A percentile compares a stretch with the other conserved stretches of the same genome.
Evolutionary conservation across 352 stramenopile genomes (phyloP).

Genomic region (Pythium dissimile): DNA sequence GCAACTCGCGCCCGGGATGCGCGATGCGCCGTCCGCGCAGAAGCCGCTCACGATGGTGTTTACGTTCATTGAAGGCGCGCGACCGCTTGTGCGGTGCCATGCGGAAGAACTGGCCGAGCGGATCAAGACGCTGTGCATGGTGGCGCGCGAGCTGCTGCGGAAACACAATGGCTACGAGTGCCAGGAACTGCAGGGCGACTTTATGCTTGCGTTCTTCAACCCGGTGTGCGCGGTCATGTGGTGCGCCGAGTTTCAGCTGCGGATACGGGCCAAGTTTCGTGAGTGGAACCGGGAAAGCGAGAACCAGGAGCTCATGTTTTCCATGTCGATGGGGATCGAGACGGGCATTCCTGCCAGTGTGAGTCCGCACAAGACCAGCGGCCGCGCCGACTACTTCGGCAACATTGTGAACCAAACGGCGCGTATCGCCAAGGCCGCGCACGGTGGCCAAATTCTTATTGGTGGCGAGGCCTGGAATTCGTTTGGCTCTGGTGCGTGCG

Average conservation of each 20-base stretch:
- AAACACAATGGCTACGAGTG: slow-evolving; percentile 88
- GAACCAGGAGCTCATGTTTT: slow-evolving; percentile 79
- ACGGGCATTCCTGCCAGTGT: slow-evolving; percentile 79
- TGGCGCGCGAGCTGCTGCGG: slow-evolving; percentile 66
- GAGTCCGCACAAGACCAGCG: slow-evolving; percentile 86
- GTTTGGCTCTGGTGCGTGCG: slow-evolving; percentile 52
- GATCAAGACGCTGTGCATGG: slow-evolving; percentile 80
- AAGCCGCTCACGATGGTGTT: slow-evolving; percentile 87
- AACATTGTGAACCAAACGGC: slow-evolving; percentile 90
- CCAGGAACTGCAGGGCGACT: slow-evolving; percentile 85
- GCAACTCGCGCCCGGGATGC: slow-evolving; percentile 76
- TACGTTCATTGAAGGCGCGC: slow-evolving; percentile 85
- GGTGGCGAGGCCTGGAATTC: slow-evolving; percentile 75
- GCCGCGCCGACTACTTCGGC: slow-evolving; percentile 85
- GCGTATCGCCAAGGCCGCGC: slow-evolving; percentile 79
- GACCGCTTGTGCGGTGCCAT: slow-evolving; percentile 75
- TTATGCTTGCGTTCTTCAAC: slow-evolving; percentile 89
- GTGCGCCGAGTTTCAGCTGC: slow-evolving; percentile 82
- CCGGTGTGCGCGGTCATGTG: slow-evolving; percentile 75
- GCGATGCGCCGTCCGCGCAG: slow-evolving; percentile 72
- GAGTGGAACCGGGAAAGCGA: slow-evolving; percentile 73
- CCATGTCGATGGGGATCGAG: slow-evolving; percentile 87
- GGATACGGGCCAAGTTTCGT: slow-evolving; percentile 72
- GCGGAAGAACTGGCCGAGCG: slow-evolving; percentile 80
- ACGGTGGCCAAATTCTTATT: slow-evolving; percentile 79